phyloP scores from a whole-genome alignment of 2,329 filamentous ascomycete species.

The Cercospora sp. region DNA sequence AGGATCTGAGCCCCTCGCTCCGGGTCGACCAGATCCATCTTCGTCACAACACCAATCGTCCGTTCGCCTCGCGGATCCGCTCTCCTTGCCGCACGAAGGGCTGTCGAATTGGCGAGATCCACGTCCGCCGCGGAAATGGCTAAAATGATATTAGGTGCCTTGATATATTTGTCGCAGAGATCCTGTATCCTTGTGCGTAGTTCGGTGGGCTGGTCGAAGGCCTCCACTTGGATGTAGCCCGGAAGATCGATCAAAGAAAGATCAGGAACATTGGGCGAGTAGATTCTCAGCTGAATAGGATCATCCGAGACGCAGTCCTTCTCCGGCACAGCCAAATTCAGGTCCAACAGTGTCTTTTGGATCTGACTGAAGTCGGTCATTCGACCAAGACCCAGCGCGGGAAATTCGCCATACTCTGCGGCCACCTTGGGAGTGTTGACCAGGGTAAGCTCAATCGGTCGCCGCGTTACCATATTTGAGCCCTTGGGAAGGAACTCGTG shows the following conservation, averaged over 20 bases:
- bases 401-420: slow-evolving; percentile 94
- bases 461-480: slow-evolving; percentile 95
- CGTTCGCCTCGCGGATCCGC: slow-evolving; percentile 93
- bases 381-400: slow-evolving; percentile 82
- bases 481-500: slow-evolving; percentile 98
- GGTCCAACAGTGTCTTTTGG: slow-evolving; percentile 88
- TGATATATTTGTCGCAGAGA: slow-evolving; percentile 97
- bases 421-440: slow-evolving; percentile 88
- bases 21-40: slow-evolving; percentile 96
- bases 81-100: slow-evolving; percentile 80
- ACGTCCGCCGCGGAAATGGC: slow-evolving; percentile 98
- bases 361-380: slow-evolving; percentile 91
- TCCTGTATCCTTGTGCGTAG: slow-evolving; percentile 95
- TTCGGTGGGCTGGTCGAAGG: slow-evolving; percentile 83
- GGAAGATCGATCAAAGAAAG: slow-evolving; percentile 94
- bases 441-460: slow-evolving; percentile 92
- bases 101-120: slow-evolving; percentile 93
- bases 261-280: slow-evolving; percentile 92
- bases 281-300: slow-evolving; percentile 92
- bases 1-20: slow-evolving; percentile 75
- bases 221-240: slow-evolving; percentile 94
- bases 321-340: slow-evolving; percentile 90
- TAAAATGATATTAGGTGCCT: slow-evolving; percentile 90
- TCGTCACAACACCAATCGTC: slow-evolving; percentile 97
- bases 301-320: slow-evolving; percentile 93